A percentile compares a stretch with the other conserved stretches of the same genome.
phyloP scores from a whole-genome alignment of 225 moss, liverwort and hornwort genomes.

The Pleurozium schreberi region DNA sequence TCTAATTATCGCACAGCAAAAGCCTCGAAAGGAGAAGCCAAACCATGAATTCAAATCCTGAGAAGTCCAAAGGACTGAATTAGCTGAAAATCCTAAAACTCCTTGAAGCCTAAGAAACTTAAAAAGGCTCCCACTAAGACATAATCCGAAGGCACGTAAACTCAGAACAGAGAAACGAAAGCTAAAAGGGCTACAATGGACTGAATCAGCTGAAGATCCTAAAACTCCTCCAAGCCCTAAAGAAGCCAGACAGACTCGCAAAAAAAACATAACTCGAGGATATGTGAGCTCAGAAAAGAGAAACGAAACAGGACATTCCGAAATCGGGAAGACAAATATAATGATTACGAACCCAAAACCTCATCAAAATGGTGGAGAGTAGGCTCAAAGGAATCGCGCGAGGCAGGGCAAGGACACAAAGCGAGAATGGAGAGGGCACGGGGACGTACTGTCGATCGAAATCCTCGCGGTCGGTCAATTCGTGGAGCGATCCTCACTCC shows the following conservation, averaged over 20 bases:
- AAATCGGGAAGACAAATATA: not conserved
- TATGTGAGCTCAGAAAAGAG: not conserved
- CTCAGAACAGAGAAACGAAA: not conserved
- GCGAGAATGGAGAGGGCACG: not conserved
- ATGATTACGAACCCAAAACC: not conserved
- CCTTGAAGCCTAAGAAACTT: not conserved
- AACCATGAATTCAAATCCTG: not conserved
- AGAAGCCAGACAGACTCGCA: not conserved
- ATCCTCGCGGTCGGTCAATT: slow-evolving; percentile 40
- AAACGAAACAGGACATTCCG: not conserved
- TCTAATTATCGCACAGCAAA: not conserved
- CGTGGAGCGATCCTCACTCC: not conserved
- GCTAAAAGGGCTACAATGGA: not conserved
- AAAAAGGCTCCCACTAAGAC: not conserved
- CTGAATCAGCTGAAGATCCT: not conserved
- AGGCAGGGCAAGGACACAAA: too few relatives aligned
- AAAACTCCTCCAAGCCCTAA: not conserved
- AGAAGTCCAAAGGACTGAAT: not conserved
- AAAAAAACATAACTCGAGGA: not conserved
- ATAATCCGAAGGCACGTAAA: not conserved
- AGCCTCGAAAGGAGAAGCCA: not conserved
- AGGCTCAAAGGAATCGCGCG: not conserved
- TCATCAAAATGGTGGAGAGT: not conserved
- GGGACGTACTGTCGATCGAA: slow-evolving; percentile 51
- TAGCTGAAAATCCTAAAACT: not conserved